These are phyloP conservation scores for Xylaria venustula DNA, from an alignment of 495 filamentous ascomycete species.

Conservation along the genomic window DNA sequence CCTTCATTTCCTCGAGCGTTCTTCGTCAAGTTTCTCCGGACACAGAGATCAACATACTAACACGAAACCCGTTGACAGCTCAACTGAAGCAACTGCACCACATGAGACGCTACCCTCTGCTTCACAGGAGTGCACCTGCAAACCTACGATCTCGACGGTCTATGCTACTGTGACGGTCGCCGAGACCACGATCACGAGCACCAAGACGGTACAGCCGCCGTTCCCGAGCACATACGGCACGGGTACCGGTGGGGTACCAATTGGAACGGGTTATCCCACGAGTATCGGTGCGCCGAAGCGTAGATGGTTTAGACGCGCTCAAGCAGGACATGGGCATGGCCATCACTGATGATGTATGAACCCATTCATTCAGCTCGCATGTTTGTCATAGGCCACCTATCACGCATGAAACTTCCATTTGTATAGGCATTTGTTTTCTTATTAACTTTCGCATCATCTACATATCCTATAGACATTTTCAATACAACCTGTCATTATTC, in stretches of 20 bases:
- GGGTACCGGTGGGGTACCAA: constrained; percentile 4
- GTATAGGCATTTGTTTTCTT: not conserved
- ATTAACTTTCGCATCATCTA: not conserved
- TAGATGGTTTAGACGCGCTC: constrained; percentile 23
- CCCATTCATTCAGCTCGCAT: not conserved
- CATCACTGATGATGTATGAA: not conserved
- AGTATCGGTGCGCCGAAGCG: constrained; percentile 13
- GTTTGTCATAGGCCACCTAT: not conserved
- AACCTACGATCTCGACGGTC: constrained; percentile 3
- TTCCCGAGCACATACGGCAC: constrained; percentile 20
- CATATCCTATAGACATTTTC: not conserved
- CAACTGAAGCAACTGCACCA: not conserved
- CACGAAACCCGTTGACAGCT: not conserved
- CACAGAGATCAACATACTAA: not conserved
- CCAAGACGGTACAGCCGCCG: constrained; percentile 26
- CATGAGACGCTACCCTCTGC: no score
- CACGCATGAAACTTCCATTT: not conserved
- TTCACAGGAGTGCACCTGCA: constrained; percentile 5
- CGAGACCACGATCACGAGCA: constrained; percentile 26
- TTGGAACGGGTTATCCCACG: constrained; percentile 10
- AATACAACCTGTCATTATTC: no score
- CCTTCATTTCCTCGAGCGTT: not conserved
- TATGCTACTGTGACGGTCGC: constrained; percentile 11
- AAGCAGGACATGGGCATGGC: constrained; percentile 8
- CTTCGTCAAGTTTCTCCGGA: not conserved